Percentiles rank a stretch among this genome's conserved stretches.
Evolutionary conservation across 2,329 filamentous ascomycete species (phyloP).

Genomic region (Colletotrichum tropicicola): DNA sequence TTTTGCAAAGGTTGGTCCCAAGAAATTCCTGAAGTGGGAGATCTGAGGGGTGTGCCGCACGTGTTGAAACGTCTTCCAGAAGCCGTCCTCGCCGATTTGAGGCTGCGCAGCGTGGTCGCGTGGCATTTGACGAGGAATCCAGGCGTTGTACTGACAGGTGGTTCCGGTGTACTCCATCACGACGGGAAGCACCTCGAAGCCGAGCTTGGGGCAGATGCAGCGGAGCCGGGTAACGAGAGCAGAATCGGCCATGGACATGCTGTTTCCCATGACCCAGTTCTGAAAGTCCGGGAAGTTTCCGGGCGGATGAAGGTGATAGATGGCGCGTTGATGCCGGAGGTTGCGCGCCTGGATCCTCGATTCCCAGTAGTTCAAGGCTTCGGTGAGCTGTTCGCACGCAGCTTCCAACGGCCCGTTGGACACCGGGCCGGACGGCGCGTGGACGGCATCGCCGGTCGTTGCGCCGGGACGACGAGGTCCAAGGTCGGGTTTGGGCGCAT

Average conservation of each 20-base stretch:
- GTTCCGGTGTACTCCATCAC: conserved; percentile 22
- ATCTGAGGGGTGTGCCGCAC: conserved; percentile 12
- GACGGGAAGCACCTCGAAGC: conserved; percentile 21
- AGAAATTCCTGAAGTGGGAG: not conserved
- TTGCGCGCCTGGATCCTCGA: not conserved
- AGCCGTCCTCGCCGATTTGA: not conserved
- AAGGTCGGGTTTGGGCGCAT: not conserved
- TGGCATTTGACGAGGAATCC: not conserved
- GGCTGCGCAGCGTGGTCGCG: not conserved
- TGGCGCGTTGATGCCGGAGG: conserved; percentile 4
- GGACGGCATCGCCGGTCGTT: not conserved
- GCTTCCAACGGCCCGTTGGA: not conserved
- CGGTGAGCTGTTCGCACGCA: not conserved
- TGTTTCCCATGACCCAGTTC: not conserved
- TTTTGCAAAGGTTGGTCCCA: not conserved
- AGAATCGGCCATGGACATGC: conserved; percentile 8
- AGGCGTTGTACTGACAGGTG: conserved; percentile 3
- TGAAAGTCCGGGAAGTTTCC: conserved; percentile 4
- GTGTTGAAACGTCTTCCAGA: conserved; percentile 21
- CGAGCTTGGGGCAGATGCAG: not conserved
- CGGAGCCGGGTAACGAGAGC: not conserved
- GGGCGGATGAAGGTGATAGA: conserved; percentile 21
- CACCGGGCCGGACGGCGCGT: too few relatives aligned
- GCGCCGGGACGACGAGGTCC: not conserved
- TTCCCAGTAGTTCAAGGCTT: conserved; percentile 3